Evolutionary conservation across 208 protist species (phyloP).

Genomic region (Balamuthia mandrillaris): DNA sequence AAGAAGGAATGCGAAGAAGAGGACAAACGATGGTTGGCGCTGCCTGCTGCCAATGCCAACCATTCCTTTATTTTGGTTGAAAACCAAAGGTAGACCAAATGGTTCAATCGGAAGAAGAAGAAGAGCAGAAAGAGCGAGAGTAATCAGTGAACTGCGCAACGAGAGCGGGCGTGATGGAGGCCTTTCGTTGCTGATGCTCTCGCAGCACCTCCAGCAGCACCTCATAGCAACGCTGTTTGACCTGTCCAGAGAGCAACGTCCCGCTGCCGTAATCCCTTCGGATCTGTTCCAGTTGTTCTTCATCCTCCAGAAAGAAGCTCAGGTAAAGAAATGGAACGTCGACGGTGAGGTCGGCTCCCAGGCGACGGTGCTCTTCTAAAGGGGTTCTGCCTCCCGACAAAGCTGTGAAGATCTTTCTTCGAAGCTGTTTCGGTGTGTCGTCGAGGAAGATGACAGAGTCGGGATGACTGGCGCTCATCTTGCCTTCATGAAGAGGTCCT

Average conservation of each 20-base stretch:
- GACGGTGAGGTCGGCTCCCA: conserved; percentile 85
- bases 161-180: too few species aligned
- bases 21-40: too few species aligned
- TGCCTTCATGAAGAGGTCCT: conserved; percentile 88
- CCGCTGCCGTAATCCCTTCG: not conserved
- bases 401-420: conserved; percentile 88
- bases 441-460: conserved; percentile 90
- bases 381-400: conserved; percentile 92
- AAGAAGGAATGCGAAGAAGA: too few species aligned
- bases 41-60: too few species aligned
- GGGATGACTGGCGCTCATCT: conserved; percentile 95
- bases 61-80: too few species aligned
- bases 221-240: too few species aligned
- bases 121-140: too few species aligned
- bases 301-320: conserved; percentile 92
- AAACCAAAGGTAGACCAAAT: too few species aligned
- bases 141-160: too few species aligned
- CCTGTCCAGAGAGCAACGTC: not conserved
- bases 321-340: conserved; percentile 94
- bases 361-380: conserved; percentile 86
- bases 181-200: too few species aligned
- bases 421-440: conserved; percentile 89
- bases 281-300: conserved; percentile 83
- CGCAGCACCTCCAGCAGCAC: too few species aligned
- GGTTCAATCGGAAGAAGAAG: too few species aligned